These are phyloP conservation scores for Yamadazyma kanchanaburiensis DNA, from an alignment of 1,139 yeast genomes.

Conservation along the genomic window DNA sequence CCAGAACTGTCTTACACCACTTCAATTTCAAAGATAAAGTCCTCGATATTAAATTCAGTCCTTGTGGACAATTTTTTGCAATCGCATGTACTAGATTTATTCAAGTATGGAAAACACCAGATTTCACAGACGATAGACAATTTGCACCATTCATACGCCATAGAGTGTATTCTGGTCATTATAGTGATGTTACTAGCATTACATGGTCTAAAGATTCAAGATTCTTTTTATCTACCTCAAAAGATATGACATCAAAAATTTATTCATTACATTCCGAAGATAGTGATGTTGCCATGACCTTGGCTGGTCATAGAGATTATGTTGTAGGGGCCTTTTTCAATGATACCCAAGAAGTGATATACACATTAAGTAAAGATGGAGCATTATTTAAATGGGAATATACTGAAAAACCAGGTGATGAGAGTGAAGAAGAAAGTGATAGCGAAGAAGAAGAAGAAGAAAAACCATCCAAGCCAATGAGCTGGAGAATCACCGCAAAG, in stretches of 20 bases:
- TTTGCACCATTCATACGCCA: conserved; percentile 95
- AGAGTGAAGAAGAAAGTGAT: conserved; percentile 33
- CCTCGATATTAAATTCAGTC: conserved; percentile 74
- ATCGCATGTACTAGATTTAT: conserved; percentile 77
- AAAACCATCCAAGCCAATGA: conserved; percentile 24
- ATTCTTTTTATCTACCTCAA: conserved; percentile 80
- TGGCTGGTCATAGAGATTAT: conserved; percentile 90
- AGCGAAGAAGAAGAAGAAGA: conserved; percentile 22
- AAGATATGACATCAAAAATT: conserved; percentile 87
- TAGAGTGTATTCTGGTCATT: conserved; percentile 90
- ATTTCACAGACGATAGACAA: conserved; percentile 67
- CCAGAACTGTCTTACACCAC: conserved; percentile 89
- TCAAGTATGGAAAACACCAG: conserved; percentile 95
- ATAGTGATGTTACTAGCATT: conserved; percentile 70
- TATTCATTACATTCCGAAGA: conserved; percentile 76
- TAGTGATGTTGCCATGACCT: conserved; percentile 75
- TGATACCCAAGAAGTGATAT: conserved; percentile 79
- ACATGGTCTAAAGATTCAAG: conserved; percentile 92
- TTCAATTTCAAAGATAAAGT: conserved; percentile 87
- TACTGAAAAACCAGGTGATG: conserved; percentile 45
- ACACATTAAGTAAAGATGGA: conserved; percentile 92
- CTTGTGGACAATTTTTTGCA: conserved; percentile 86
- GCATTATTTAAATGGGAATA: conserved; percentile 93
- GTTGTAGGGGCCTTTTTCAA: conserved; percentile 87
- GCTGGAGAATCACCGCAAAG: conserved; percentile 84